Evolutionary conservation across 2,329 filamentous ascomycete species (phyloP).

Genomic region (Sordariomycetes sp.): DNA sequence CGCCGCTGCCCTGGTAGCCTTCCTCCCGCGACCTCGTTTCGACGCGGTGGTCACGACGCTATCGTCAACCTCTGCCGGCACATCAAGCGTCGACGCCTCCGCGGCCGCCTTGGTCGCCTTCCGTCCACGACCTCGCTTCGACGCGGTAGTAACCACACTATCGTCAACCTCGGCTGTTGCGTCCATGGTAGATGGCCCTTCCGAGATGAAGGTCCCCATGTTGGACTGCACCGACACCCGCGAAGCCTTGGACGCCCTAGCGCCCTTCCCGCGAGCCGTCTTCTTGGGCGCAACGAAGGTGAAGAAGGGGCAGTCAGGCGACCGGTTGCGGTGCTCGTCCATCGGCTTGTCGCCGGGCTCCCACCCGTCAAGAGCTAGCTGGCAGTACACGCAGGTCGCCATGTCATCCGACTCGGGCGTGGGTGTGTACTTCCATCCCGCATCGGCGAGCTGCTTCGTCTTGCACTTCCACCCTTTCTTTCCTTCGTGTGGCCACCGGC

Average conservation of each 20-base stretch:
- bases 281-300: slow-evolving; percentile 52
- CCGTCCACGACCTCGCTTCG: slow-evolving; percentile 37
- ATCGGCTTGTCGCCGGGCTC: slow-evolving; percentile 84
- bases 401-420: slow-evolving; percentile 76
- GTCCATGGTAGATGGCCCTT: slow-evolving; percentile 30
- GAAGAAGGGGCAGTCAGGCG: slow-evolving; percentile 77
- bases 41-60: slow-evolving; percentile 46
- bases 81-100: slow-evolving; percentile 25
- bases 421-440: slow-evolving; percentile 91
- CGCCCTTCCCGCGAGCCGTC: slow-evolving; percentile 39
- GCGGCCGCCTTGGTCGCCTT: slow-evolving; percentile 23
- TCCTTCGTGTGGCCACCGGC: slow-evolving; percentile 77
- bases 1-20: slow-evolving; percentile 15
- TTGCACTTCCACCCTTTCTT: slow-evolving; percentile 88
- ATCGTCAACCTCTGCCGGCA: slow-evolving; percentile 25
- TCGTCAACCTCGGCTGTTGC: slow-evolving; percentile 38
- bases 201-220: slow-evolving; percentile 36
- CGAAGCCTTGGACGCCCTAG: slow-evolving; percentile 56
- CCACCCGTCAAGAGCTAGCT: slow-evolving; percentile 86
- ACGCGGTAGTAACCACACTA: slow-evolving; percentile 48
- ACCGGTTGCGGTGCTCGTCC: slow-evolving; percentile 78
- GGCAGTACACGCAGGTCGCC: slow-evolving; percentile 85
- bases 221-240: slow-evolving; percentile 51
- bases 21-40: slow-evolving; percentile 40
- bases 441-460: slow-evolving; percentile 80